phyloP scores from a whole-genome alignment of 1,284 basidiomycete species.

The Anthracocystis panici-leucophaei region DNA sequence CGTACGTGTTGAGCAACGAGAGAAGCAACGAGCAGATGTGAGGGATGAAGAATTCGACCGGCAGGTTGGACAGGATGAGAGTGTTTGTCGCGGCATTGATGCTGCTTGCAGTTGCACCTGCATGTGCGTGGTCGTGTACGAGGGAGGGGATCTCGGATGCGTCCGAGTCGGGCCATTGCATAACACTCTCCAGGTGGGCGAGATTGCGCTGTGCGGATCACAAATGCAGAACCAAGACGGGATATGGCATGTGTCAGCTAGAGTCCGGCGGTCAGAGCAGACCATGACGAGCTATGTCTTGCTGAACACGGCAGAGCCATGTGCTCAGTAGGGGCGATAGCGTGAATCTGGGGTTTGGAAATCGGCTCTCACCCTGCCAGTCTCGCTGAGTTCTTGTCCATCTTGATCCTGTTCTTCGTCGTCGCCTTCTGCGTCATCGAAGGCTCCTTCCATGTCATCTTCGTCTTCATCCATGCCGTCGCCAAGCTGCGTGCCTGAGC shows the following conservation, averaged over 20 bases:
- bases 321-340: conserved; percentile 81
- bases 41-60: conserved; percentile 60
- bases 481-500: conserved; percentile 61
- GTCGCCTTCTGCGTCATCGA: conserved; percentile 72
- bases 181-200: conserved; percentile 50
- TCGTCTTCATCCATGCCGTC: conserved; percentile 73
- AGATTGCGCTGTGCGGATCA: conserved; percentile 42
- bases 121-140: background rate
- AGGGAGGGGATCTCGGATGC: conserved; percentile 22
- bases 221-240: background rate
- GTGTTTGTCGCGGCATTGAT: conserved; percentile 51
- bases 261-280: background rate
- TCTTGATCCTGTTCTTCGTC: conserved; percentile 62
- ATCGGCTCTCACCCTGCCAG: conserved; percentile 93
- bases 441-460: conserved; percentile 73
- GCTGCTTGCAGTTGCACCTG: background rate
- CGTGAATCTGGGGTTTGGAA: conserved; percentile 80
- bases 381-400: conserved; percentile 77
- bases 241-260: conserved; percentile 20
- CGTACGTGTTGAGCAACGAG: conserved; percentile 62
- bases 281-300: background rate
- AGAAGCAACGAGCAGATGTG: conserved; percentile 55
- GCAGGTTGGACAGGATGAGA: conserved; percentile 61
- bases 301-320: conserved; percentile 1
- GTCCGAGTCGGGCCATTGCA: conserved; percentile 51